A percentile compares a stretch with the other conserved stretches of the same genome.
These are phyloP conservation scores for Colletotrichum sojae DNA, from an alignment of 2,329 filamentous ascomycete species.

Conservation along the genomic window DNA sequence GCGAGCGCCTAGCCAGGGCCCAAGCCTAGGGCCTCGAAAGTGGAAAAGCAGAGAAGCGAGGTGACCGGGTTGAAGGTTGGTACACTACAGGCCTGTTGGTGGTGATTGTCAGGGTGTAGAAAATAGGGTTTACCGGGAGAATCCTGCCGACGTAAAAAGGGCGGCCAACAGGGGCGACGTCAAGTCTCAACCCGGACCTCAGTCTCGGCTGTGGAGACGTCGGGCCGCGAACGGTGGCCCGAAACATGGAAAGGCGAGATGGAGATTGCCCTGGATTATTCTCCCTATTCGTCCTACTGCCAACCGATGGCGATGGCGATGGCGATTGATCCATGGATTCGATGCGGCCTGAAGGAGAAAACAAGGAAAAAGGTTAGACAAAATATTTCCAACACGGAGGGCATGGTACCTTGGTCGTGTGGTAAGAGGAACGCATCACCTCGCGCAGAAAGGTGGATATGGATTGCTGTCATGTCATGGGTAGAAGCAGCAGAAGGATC, in stretches of 20 bases:
- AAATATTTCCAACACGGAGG: background rate
- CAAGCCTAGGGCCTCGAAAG: conserved; percentile 1
- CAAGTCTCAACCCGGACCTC: conserved; percentile 14
- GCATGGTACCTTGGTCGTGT: background rate
- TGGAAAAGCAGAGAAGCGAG: conserved; percentile 4
- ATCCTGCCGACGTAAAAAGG: conserved; percentile 18
- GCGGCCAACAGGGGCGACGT: conserved; percentile 13
- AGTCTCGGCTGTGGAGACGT: conserved; percentile 32
- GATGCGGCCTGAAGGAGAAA: conserved; percentile 14
- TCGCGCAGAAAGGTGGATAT: conserved; percentile 22
- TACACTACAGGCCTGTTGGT: conserved; percentile 6
- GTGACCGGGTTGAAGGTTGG: conserved; percentile 5
- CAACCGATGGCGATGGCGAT: background rate
- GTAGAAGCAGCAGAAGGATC: conserved; percentile 30
- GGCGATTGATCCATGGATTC: background rate
- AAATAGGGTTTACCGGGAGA: conserved; percentile 38
- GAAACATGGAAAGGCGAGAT: conserved; percentile 8
- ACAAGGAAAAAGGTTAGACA: conserved; percentile 9
- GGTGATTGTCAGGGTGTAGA: conserved; percentile 20
- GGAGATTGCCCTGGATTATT: background rate
- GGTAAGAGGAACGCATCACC: background rate
- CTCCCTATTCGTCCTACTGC: background rate
- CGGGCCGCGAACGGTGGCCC: conserved; percentile 22
- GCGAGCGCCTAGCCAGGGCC: conserved; percentile 5
- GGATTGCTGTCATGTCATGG: conserved; percentile 19